These are phyloP conservation scores for Pulicaria dysenterica DNA, from an alignment of 129 eudicot species.

Conservation along the genomic window DNA sequence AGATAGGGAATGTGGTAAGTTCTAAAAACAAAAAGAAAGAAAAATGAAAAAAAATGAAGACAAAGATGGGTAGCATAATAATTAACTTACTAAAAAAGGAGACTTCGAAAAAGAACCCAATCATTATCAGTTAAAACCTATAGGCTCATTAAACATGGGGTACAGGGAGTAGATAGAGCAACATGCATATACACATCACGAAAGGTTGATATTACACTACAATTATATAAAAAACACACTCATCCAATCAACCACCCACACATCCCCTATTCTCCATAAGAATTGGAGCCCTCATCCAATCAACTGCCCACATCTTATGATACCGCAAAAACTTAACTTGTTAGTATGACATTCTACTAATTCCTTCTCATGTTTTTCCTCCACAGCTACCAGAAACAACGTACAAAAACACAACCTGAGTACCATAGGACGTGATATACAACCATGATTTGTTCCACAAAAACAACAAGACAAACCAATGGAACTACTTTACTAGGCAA, in stretches of 20 bases:
- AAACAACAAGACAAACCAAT: no score
- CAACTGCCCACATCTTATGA: no score
- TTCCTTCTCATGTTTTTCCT: no score
- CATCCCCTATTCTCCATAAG: background rate
- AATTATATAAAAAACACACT: background rate
- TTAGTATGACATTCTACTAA: no score
- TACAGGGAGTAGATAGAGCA: background rate
- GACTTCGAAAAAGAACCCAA: background rate
- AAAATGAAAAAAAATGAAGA: background rate
- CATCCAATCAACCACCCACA: background rate
- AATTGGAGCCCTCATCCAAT: background rate
- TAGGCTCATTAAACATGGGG: background rate
- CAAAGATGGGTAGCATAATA: background rate
- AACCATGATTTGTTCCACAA: no score
- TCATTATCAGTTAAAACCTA: background rate
- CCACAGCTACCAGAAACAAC: no score
- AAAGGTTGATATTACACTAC: background rate
- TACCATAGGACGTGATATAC: no score
- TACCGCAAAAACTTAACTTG: no score
- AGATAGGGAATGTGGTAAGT: background rate
- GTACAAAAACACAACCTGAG: no score
- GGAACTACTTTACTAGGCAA: no score
- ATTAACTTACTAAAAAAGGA: background rate
- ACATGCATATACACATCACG: background rate
- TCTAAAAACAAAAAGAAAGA: background rate